Base-by-base conservation (phyloP, 495 filamentous ascomycete species). In the Neurospora sp. region DNA sequence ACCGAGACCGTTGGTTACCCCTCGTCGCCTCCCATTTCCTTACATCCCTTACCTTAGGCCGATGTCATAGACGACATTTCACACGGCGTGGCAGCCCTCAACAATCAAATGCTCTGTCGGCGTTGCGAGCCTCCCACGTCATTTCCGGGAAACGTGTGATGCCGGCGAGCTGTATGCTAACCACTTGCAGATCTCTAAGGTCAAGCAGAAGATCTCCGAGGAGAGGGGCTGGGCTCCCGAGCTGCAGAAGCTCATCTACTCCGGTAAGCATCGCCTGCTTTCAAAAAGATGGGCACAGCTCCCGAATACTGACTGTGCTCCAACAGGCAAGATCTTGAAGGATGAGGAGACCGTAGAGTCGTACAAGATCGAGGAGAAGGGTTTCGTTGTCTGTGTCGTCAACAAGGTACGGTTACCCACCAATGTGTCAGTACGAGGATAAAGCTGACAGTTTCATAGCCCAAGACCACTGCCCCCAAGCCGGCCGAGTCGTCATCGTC, bases 321-420 rank as follows among this genome's bases (percentile, higher is more conserved):
- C 43, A 48, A 66, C 76, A 98, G 94, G 96, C 83, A 99, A 99
- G 85, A 97, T 99, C 75, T 87, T 99, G 74, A 93, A 97, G 83
- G 96, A 99, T 92, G 92, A 91, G 74, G 95, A 97, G 78, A 95
- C 95, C 19, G 91, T 98, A 76, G 94, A 94, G 80, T 92, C 92
- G 6, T 98, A 97, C 85, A 96, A 92, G 84, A 97, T 99, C 73
- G 95, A 99, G 84, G 96, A 98, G 88, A 99, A 98, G 88, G 96
- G 96, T 34, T 98, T 97, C 81, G 91, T 99, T 77, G 96, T 99
- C 59, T 99, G 96, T 83, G 96, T 99, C 89, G 89, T 96, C 62
- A 91, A 90, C 73, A 98, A 98, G 92, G 95, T 97, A 88, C 66
- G 83, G 11, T 37, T 48, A 19, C 1, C 13, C 28, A 7, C n/a